Evolutionary conservation across 2,329 filamentous ascomycete species (phyloP), one percentile per base, ranked within the genome.

Genomic region (Ophiocordyceps robertsii): DNA sequence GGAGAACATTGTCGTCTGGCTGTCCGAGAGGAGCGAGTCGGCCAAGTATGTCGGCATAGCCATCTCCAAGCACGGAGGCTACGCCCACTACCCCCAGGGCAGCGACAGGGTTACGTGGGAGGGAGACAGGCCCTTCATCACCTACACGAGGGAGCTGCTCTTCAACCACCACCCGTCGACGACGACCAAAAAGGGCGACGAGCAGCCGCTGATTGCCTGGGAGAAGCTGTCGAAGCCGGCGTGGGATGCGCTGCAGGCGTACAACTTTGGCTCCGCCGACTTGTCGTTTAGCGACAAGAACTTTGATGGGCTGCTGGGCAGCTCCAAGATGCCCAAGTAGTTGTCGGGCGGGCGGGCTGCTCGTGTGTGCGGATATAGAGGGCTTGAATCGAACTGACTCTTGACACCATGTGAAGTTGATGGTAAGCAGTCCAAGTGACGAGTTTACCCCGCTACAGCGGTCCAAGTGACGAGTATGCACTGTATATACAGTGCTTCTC

Each of bases 261-360:
- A 61, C 5, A 56, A 67, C 46, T 69, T 67, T 51, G 65, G 65
- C 2, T 40, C 30, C 27, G 66, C 64, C 6, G 66, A 55, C 44
- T 60, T 66, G 33, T 63, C 66, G 1, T 64, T 69, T 46, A 66
- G 57, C 13, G 51, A 58, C 5, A 42, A 38, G n/a, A 51, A 45
- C 47, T 58, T 60, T 45, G 44, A 24, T 4, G 21, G 21, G 19
- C 14, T 38, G 19, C 37, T 38, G 24, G 9, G 6, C 2, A 27
- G 9, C 6, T 27, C 24, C 9, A 27, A 27, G 24, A 27, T 33
- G 31, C 31, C 6, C 6, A 11, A 33, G 31, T 33, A 33, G 19
- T n/a, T n/a, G n/a, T n/a, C n/a, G n/a, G n/a, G n/a, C n/a, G n/a
- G n/a, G n/a, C n/a, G n/a, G n/a, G n/a, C n/a, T n/a, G n/a, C n/a